Base-by-base conservation (phyloP, 2,329 filamentous ascomycete species). In the Gaeumannomyces sp. region DNA sequence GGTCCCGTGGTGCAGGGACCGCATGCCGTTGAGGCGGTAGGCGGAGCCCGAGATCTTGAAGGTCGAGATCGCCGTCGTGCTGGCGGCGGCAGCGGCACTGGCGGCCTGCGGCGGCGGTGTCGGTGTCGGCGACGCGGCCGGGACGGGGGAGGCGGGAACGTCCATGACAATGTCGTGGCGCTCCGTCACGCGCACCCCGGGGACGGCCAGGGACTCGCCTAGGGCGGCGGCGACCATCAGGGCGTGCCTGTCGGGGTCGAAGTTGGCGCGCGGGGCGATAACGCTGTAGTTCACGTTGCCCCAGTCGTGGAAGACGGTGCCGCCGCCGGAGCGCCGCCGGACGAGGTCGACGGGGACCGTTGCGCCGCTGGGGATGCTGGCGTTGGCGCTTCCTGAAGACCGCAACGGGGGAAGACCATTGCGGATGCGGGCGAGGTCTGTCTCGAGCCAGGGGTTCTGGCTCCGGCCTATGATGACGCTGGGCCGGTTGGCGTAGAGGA, bases 271-370 rank as follows among this genome's bases (percentile, higher is more conserved):
- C 2, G 93, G 93, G 68, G 89, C 92, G 61, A 96, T 96, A 64
- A 98, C 92, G 73, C 90, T 91, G 82, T 93, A 99, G 77, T 99
- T 99, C 70, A 97, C 85, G 74, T 99, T 99, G 64, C 94, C 94
- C 58, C 82, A 77, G 75, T 98, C 95, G 76, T 99, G 95, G 74
- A 96, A 98, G 63, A 99, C 95, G 2, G 95, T 88, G 60, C 95
- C 95, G 61, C 95, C 95, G 33, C 95, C 95, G 28, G 89, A 93
- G 62, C 94, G 86, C 25, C 95, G 85, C 16, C 95, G 88, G 6
- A 99, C 91, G 16, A 97, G 86, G 65, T 82, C 71, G 53, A 86
- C 76, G 61, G 70, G 50, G 66, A 73, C 60, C 1, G 16, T 10
- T 4, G 66, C 70, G 22, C 70, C 66, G 11, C 69, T 70, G 27